phyloP scores from a whole-genome alignment of 2,329 filamentous ascomycete genomes.

The Pseudocercospora eumusae region DNA sequence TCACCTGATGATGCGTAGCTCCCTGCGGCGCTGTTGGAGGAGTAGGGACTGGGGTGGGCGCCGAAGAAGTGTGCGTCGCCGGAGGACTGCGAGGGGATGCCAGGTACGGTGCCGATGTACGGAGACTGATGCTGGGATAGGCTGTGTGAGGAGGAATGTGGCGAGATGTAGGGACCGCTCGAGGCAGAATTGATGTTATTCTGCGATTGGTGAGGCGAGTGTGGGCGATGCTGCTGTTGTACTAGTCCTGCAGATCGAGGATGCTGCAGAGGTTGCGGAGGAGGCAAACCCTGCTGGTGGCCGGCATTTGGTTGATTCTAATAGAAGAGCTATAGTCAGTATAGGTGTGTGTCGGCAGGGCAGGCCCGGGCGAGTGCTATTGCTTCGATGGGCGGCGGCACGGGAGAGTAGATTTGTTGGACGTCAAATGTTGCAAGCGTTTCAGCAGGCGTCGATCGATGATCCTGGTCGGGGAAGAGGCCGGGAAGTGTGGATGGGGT shows the following conservation, averaged over 20 bases:
- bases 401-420: conserved; percentile 13
- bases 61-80: conserved; percentile 74
- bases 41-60: conserved; percentile 79
- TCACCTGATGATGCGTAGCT: conserved; percentile 86
- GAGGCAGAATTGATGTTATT: conserved; percentile 57
- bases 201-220: conserved; percentile 62
- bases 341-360: conserved; percentile 18
- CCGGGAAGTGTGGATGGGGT: conserved; percentile 10
- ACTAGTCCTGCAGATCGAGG: conserved; percentile 72
- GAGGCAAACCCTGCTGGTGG: conserved; percentile 67
- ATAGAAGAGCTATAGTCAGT: conserved; percentile 25
- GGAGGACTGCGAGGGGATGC: conserved; percentile 61
- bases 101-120: conserved; percentile 69
- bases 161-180: conserved; percentile 65
- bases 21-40: conserved; percentile 75
- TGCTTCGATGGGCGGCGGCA: conserved; percentile 17
- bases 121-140: conserved; percentile 54
- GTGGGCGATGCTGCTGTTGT: conserved; percentile 67
- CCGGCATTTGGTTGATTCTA: conserved; percentile 37
- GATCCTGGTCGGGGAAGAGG: conserved; percentile 20
- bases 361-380: conserved; percentile 13
- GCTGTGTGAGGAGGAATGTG: conserved; percentile 64
- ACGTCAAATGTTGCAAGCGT: conserved; percentile 25
- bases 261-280: conserved; percentile 65
- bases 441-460: conserved; percentile 23